phyloP scores from a whole-genome alignment of 2,329 filamentous ascomycete genomes.

The Penicillium hesseltinei region DNA sequence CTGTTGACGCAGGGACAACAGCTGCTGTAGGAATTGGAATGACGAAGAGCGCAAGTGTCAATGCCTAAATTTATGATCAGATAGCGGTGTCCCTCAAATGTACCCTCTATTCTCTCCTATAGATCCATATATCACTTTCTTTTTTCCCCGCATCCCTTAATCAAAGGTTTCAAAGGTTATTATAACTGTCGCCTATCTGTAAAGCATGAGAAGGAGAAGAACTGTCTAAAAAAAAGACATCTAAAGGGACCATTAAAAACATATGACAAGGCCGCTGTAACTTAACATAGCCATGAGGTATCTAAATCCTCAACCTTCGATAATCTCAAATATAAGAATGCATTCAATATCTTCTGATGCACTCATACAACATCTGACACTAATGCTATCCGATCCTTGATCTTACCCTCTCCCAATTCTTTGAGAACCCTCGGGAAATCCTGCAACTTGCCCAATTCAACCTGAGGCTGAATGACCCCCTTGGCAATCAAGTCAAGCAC shows the following conservation, averaged over 20 bases:
- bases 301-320: background rate
- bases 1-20: constrained; percentile 50
- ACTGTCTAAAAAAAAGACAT: background rate
- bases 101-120: background rate
- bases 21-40: constrained; percentile 43
- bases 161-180: no score
- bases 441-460: constrained; percentile 32
- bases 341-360: background rate
- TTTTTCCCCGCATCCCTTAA: background rate
- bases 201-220: background rate
- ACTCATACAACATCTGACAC: constrained; percentile 4
- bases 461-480: constrained; percentile 26
- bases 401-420: constrained; percentile 37
- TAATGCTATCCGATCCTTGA: constrained; percentile 27
- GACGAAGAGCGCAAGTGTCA: constrained; percentile 40
- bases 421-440: constrained; percentile 37
- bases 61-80: constrained; percentile 13
- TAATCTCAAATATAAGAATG: background rate
- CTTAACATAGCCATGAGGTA: no score
- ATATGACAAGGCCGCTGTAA: no score
- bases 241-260: no score
- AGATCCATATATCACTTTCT: background rate
- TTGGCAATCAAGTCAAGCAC: constrained; percentile 33
- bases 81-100: background rate
- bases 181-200: no score